These are phyloP conservation scores for Salvia sclarea DNA, from an alignment of 305 asterid genomes.

Conservation along the genomic window DNA sequence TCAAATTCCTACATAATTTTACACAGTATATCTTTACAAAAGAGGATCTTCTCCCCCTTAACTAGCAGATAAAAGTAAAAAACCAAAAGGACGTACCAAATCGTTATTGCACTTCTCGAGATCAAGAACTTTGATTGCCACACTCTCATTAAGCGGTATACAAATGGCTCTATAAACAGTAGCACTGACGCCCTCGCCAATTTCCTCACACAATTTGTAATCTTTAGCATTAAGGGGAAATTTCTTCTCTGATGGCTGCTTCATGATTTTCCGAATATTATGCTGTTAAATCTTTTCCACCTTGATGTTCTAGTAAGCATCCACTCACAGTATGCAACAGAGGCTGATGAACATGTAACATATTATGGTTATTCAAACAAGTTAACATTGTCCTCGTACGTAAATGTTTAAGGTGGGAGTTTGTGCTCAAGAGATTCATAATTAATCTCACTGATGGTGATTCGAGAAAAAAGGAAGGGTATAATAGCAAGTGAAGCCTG, in stretches of 20 bases:
- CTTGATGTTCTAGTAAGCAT: slow-evolving; percentile 28
- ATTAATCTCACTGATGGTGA: slow-evolving; percentile 16
- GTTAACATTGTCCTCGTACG: slow-evolving; percentile 34
- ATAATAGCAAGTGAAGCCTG: slow-evolving; percentile 13
- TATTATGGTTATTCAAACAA: slow-evolving; percentile 34
- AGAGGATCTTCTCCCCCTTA: background rate
- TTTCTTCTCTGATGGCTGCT: slow-evolving; percentile 51
- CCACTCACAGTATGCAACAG: slow-evolving; percentile 24
- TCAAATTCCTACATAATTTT: background rate
- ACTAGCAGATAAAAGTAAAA: slow-evolving; percentile 22
- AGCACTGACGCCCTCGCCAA: slow-evolving; percentile 98
- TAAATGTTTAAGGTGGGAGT: slow-evolving; percentile 19
- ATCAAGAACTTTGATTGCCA: slow-evolving; percentile 98
- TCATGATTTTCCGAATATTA: slow-evolving; percentile 51
- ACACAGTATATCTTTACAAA: slow-evolving; percentile 2
- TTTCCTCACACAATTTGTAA: slow-evolving; percentile 78
- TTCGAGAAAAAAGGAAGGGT: slow-evolving; percentile 15
- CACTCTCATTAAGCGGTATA: slow-evolving; percentile 67
- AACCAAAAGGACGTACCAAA: slow-evolving; percentile 58
- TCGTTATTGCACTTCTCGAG: slow-evolving; percentile 93
- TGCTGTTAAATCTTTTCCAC: slow-evolving; percentile 31
- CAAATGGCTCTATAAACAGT: slow-evolving; percentile 87
- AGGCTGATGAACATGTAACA: slow-evolving; percentile 26
- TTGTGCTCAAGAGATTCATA: slow-evolving; percentile 14
- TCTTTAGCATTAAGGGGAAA: slow-evolving; percentile 75